Conservation (phyloP, 23 red algal genomes). For the Gracilaria domingensis region DNA sequence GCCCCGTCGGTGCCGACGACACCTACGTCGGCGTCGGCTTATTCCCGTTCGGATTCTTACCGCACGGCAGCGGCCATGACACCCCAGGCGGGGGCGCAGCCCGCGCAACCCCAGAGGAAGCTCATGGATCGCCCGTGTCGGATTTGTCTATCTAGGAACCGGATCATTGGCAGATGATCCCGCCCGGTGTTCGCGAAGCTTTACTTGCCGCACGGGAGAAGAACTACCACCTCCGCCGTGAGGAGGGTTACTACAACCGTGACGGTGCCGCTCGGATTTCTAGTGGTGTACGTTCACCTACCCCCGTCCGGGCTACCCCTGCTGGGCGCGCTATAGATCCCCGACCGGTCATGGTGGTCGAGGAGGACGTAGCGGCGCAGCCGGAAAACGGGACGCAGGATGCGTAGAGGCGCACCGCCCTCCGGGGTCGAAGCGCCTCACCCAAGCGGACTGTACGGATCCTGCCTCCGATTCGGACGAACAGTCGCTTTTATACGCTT, state of each 20-base stretch:
- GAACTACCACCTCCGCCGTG: background rate
- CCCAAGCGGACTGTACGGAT: constrained; percentile 1
- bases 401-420: background rate
- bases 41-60: no score
- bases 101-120: no score
- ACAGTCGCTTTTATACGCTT: background rate
- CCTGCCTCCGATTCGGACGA: background rate
- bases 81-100: no score
- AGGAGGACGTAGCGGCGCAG: background rate
- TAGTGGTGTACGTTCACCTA: background rate
- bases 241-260: background rate
- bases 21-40: no score
- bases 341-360: background rate
- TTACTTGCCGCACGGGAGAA: no score
- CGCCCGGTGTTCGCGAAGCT: no score
- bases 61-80: no score
- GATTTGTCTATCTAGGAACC: no score
- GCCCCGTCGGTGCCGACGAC: no score
- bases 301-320: background rate
- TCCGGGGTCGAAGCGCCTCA: background rate
- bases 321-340: background rate
- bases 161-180: no score
- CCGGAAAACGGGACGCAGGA: background rate
- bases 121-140: no score
- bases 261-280: background rate